phyloP scores from a whole-genome alignment of 768 basidiomycete species.

The Rhizopogon rudus region DNA sequence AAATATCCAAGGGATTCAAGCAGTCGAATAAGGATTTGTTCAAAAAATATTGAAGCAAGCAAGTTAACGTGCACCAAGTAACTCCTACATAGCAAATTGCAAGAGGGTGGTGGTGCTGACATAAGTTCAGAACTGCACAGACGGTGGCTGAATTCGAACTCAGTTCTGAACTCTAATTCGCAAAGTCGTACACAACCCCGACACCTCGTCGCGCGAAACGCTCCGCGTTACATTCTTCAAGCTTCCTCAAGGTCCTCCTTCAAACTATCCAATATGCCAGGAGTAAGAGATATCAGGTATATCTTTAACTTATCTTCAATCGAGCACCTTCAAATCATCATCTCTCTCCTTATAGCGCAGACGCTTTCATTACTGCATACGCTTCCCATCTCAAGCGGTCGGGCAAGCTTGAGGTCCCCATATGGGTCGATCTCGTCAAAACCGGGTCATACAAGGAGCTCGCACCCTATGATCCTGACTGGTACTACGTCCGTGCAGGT shows the following conservation, averaged over 20 bases:
- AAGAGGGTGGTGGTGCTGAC: too few relatives aligned
- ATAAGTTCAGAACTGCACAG: slow-evolving; percentile 38
- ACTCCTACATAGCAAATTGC: too few relatives aligned
- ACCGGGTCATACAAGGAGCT: slow-evolving; percentile 97
- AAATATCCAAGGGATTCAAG: too few relatives aligned
- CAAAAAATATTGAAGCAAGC: too few relatives aligned
- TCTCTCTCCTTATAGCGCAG: slow-evolving; percentile 54
- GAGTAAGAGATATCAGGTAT: slow-evolving; percentile 79
- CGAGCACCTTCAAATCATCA: slow-evolving; percentile 14
- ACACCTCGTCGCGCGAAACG: slow-evolving; percentile 44
- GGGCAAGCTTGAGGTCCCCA: slow-evolving; percentile 98
- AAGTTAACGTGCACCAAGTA: too few relatives aligned
- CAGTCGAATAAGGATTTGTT: too few relatives aligned
- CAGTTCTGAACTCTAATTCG: slow-evolving; percentile 27
- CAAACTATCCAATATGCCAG: slow-evolving; percentile 62
- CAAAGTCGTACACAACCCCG: slow-evolving; percentile 36
- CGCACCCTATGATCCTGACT: slow-evolving; percentile 98
- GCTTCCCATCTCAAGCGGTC: slow-evolving; percentile 95
- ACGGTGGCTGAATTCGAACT: slow-evolving; percentile 31
- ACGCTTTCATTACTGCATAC: slow-evolving; percentile 91
- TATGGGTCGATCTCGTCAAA: slow-evolving; percentile 98
- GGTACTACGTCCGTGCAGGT: slow-evolving; percentile 99
- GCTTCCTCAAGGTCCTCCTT: slow-evolving; percentile 23
- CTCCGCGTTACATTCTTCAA: slow-evolving; percentile 42
- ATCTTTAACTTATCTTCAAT: slow-evolving; percentile 11